Percentiles rank a stretch among this genome's conserved stretches.
These are phyloP conservation scores for Bacterosira constricta DNA, from an alignment of 108 stramenopile genomes.

Conservation along the genomic window DNA sequence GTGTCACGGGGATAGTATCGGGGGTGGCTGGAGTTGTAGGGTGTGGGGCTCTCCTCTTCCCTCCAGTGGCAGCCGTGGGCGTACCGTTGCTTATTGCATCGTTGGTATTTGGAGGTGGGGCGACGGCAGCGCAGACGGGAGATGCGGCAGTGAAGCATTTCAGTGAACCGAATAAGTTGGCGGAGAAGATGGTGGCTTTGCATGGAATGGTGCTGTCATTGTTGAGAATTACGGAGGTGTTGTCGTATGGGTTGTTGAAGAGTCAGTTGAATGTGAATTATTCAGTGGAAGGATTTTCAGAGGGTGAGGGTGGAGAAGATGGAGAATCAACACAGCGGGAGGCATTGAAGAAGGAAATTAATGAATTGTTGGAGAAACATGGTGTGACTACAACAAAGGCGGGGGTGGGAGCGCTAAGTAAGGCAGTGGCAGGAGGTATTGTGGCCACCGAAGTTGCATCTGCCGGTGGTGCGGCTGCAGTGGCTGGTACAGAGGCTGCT, in stretches of 20 bases:
- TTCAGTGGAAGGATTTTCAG: background rate
- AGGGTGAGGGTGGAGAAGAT: background rate
- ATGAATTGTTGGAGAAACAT: conserved; percentile 26
- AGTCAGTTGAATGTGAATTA: background rate
- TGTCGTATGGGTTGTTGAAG: conserved; percentile 60
- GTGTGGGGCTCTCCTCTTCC: conserved; percentile 64
- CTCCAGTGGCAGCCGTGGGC: conserved; percentile 57
- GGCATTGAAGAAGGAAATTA: conserved; percentile 19
- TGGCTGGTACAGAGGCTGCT: background rate
- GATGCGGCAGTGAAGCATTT: conserved; percentile 63
- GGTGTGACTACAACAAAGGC: background rate
- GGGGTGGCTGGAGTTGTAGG: conserved; percentile 67
- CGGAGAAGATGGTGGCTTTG: conserved; percentile 65
- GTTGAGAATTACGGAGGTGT: conserved; percentile 56
- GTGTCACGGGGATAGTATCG: conserved; percentile 61
- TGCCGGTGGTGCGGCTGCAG: background rate
- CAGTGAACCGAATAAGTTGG: conserved; percentile 68
- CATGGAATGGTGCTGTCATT: conserved; percentile 66
- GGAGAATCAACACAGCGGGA: background rate
- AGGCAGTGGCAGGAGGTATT: no score
- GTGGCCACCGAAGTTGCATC: no score
- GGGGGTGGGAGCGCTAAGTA: background rate
- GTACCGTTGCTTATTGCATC: conserved; percentile 72
- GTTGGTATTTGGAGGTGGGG: conserved; percentile 70
- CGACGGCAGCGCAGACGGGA: conserved; percentile 63